Evolutionary conservation across 257 asterid genomes (phyloP).

Genomic region (Nicotiana benthamiana): DNA sequence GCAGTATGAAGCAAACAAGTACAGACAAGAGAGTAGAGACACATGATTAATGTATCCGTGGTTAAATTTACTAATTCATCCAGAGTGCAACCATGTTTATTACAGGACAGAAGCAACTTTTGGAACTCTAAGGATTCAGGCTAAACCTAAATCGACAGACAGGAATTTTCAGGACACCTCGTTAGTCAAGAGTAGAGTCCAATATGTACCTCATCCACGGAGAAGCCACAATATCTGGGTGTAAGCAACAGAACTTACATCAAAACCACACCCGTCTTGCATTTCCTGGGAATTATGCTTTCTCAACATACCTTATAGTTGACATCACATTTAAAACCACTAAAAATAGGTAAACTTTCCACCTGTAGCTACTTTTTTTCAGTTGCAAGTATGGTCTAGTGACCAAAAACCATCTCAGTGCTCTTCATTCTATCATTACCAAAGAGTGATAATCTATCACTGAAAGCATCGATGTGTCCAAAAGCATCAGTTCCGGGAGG

Average conservation of each 20-base stretch:
- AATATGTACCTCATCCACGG: background rate
- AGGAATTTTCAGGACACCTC: background rate
- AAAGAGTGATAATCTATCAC: constrained; percentile 46
- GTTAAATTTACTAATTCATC: background rate
- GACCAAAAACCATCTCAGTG: constrained; percentile 54
- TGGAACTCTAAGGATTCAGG: background rate
- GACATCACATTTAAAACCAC: background rate
- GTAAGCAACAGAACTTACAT: background rate
- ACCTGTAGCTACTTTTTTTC: background rate
- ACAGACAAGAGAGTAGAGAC: background rate
- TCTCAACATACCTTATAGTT: background rate
- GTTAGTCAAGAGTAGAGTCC: background rate
- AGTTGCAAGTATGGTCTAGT: constrained; percentile 6
- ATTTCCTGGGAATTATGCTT: background rate
- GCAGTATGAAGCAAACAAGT: background rate
- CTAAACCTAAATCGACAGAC: background rate
- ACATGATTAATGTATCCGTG: background rate
- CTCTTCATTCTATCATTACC: constrained; percentile 70
- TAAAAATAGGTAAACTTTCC: background rate
- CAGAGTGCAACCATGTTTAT: background rate
- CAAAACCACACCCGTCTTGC: background rate
- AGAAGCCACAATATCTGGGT: background rate
- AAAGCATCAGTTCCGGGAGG: constrained; percentile 80
- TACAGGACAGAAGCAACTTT: background rate
- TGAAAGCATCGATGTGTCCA: constrained; percentile 57